Conservation (phyloP, 108 stramenopile species). For the Asterionellopsis glacialis region DNA sequence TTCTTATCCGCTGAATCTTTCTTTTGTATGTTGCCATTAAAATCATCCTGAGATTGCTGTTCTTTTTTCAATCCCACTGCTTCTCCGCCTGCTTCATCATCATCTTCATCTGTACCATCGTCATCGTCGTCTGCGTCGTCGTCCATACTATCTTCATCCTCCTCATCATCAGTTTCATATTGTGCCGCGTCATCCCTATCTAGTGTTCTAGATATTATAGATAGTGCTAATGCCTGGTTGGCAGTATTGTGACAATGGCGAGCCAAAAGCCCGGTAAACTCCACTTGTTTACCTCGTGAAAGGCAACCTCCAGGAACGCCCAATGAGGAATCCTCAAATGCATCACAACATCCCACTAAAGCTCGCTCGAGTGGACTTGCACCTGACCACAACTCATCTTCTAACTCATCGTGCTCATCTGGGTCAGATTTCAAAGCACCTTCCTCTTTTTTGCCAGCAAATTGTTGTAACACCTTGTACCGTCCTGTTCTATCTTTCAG, state of each 20-base stretch:
- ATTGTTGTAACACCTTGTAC: too few species aligned
- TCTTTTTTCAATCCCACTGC: not conserved
- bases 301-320: constrained; percentile 10
- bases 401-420: too few species aligned
- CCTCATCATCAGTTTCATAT: not conserved
- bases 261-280: constrained; percentile 36
- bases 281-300: not conserved
- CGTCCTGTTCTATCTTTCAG: too few species aligned
- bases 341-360: constrained; percentile 41
- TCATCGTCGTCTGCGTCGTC: not conserved
- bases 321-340: constrained; percentile 11
- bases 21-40: too few species aligned
- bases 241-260: constrained; percentile 31
- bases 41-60: too few species aligned
- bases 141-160: constrained; percentile 5
- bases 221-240: constrained; percentile 26
- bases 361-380: constrained; percentile 24
- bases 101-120: not conserved
- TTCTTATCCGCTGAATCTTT: not conserved
- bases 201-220: constrained; percentile 17
- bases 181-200: constrained; percentile 11
- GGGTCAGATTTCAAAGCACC: too few species aligned
- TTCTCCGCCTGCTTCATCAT: not conserved
- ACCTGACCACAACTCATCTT: constrained; percentile 17
- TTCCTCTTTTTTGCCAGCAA: too few species aligned